A percentile compares a stretch with the other conserved stretches of the same genome.
These are phyloP conservation scores for Hypholoma fasciculare DNA, from an alignment of 768 basidiomycete genomes.

Conservation along the genomic window DNA sequence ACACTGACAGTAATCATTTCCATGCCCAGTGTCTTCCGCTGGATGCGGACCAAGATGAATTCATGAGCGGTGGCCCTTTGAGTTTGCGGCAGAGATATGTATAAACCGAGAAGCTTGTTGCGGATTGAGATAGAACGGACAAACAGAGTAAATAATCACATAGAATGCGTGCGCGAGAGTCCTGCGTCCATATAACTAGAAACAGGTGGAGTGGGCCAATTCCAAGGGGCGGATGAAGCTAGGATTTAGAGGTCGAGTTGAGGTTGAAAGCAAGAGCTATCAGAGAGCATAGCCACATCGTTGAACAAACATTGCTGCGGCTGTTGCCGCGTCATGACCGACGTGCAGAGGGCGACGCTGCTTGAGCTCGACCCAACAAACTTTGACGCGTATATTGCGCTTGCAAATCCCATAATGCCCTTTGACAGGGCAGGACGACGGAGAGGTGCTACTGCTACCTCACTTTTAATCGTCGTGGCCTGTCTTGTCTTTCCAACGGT, in stretches of 20 bases:
- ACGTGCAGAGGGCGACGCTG: not conserved
- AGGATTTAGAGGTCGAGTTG: not conserved
- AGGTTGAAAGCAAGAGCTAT: not conserved
- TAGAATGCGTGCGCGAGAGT: no score
- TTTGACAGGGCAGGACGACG: conserved; percentile 20
- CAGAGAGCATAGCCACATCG: not conserved
- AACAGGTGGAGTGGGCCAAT: not conserved
- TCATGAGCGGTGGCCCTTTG: no score
- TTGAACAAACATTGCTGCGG: not conserved
- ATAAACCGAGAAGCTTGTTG: no score
- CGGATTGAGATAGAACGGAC: no score
- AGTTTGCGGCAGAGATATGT: no score
- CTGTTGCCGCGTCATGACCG: not conserved
- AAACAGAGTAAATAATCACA: no score
- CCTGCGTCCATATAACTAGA: no score
- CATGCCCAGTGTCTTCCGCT: not conserved
- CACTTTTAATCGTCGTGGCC: conserved; percentile 8
- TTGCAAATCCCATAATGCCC: not conserved
- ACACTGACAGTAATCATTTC: not conserved
- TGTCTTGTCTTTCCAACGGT: conserved; percentile 15
- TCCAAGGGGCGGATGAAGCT: no score
- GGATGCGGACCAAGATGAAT: no score
- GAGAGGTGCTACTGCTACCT: conserved; percentile 12
- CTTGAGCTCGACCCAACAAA: not conserved
- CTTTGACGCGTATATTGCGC: not conserved